Evolutionary conservation across 192 early-diverging fungal genomes (phyloP), one percentile per base, ranked within the genome.

Genomic region (Podila epigama): DNA sequence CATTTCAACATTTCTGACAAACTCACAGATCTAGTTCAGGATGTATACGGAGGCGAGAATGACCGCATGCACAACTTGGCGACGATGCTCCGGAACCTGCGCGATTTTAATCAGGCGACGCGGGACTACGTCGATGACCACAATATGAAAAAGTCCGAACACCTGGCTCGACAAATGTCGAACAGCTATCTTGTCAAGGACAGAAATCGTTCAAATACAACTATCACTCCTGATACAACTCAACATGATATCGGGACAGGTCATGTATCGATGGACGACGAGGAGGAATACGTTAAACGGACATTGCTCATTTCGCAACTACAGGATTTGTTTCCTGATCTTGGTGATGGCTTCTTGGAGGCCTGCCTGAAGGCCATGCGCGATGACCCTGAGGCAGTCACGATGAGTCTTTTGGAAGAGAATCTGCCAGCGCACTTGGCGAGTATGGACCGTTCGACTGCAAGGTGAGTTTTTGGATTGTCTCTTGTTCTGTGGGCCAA

Each of bases 281-380:
- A 57, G 11, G 87, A 89, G 18, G 83, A 84, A 16, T 84, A 84
- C 80, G 67, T 89, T 37, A 81, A 83, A 41, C 81, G 85, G 16
- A 88, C 87, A 0, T 78, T 80, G 1, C 81, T 89, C 8, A 91
- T 97, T 51, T 90, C 90, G 4, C 92, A 96, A 69, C 81, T 98
- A 3, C 88, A 91, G 42, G 95, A 98, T 48, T 59, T 98, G 35
- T 94, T 98, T 61, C 93, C 95, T 0, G 92, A 95, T 51, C 82
- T 96, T 11, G 95, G 95, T 15, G 91, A 91, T 16, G 96, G 96
- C 10, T 98, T 96, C 79, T 88, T 98, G 53, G 92, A 94, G 62
- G 91, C 92, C 3, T 95, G 94, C 65, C 81, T 97, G n/a, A 78
- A 83, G 7, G 81, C 86, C 5, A 89, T 93, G 29, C 70, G 83